These are phyloP conservation scores for Trifolium dubium DNA, from an alignment of 306 rosid genomes.

Conservation along the genomic window DNA sequence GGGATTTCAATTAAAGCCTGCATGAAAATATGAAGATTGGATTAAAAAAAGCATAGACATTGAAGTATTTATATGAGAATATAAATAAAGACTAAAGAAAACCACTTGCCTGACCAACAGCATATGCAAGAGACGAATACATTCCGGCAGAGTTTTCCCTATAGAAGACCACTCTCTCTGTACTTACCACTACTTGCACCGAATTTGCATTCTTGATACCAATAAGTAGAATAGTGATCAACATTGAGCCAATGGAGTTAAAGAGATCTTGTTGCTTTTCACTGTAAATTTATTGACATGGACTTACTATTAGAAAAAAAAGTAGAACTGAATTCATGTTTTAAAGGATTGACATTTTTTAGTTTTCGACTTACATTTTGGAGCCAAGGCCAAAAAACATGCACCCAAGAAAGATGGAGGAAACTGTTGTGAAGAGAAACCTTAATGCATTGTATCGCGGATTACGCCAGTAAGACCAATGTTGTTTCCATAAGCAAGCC, in stretches of 20 bases:
- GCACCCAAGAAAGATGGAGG: conserved; percentile 53
- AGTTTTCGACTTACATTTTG: conserved; percentile 51
- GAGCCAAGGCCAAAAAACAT: conserved; percentile 57
- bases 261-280: conserved; percentile 50
- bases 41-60: neutral
- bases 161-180: conserved; percentile 57
- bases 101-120: conserved; percentile 49
- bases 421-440: conserved; percentile 44
- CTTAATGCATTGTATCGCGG: conserved; percentile 46
- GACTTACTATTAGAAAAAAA: neutral
- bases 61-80: neutral
- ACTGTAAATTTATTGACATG: conserved; percentile 28
- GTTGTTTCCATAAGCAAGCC: conserved; percentile 65
- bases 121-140: conserved; percentile 59
- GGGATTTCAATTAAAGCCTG: conserved; percentile 58
- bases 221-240: conserved; percentile 52
- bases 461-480: conserved; percentile 66
- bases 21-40: neutral
- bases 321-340: neutral
- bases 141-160: conserved; percentile 63
- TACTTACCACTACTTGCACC: conserved; percentile 49
- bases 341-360: neutral
- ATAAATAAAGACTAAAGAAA: neutral
- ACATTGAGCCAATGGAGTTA: conserved; percentile 62
- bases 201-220: conserved; percentile 51